Percentiles rank a stretch among this genome's conserved stretches.
phyloP scores from a whole-genome alignment of 176 grass and related monocot species.

The Triticum dicoccoides region DNA sequence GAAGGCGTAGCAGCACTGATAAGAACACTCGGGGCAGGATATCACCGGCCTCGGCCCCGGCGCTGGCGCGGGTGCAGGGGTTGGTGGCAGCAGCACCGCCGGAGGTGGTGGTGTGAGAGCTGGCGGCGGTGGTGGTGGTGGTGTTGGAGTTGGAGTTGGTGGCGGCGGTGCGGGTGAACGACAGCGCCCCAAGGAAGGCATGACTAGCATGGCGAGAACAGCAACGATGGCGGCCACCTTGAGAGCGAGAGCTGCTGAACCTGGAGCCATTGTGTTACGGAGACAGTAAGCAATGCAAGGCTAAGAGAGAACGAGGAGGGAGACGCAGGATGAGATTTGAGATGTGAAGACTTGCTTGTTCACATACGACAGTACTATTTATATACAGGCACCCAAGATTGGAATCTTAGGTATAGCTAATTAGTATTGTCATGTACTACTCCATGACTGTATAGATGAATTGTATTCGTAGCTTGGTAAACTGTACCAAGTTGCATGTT shows the following conservation, averaged over 20 bases:
- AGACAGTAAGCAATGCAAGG: background rate
- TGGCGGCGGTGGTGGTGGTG: background rate
- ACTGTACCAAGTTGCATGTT: background rate
- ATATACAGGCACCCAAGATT: background rate
- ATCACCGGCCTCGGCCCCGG: background rate
- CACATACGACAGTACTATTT: background rate
- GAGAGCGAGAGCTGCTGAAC: background rate
- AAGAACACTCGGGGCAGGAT: background rate
- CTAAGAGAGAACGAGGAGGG: background rate
- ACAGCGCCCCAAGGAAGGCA: background rate
- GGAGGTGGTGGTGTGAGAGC: background rate
- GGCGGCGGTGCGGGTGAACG: background rate
- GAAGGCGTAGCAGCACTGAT: background rate
- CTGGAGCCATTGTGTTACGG: background rate
- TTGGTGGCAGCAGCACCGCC: background rate
- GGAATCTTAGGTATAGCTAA: background rate
- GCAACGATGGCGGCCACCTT: too few relatives aligned
- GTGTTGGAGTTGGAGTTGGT: background rate
- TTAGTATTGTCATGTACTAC: background rate
- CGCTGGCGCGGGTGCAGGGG: background rate
- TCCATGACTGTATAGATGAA: background rate
- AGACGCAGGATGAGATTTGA: background rate
- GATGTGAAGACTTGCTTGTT: background rate
- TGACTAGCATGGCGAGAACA: background rate
- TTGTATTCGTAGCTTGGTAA: background rate